Percentiles rank a stretch among this genome's conserved stretches.
Evolutionary conservation across 305 asterid genomes (phyloP).

Genomic region (Fraxinus sp.): DNA sequence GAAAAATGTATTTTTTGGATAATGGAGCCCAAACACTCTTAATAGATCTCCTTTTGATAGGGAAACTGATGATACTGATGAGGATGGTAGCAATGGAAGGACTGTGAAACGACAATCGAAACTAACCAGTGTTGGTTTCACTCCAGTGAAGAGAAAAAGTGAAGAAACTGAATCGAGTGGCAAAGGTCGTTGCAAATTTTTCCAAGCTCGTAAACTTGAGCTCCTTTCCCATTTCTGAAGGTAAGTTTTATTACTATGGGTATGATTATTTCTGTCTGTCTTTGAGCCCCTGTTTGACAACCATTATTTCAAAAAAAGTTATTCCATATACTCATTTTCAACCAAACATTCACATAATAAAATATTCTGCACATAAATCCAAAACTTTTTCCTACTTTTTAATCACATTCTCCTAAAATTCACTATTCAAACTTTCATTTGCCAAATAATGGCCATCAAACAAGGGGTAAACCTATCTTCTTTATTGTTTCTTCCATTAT

Average conservation of each 20-base stretch:
- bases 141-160: conserved; percentile 58
- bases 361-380: too few species aligned
- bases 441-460: too few species aligned
- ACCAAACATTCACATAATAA: too few species aligned
- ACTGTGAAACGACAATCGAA: conserved; percentile 69
- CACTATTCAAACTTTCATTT: too few species aligned
- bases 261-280: not conserved
- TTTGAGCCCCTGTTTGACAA: not conserved
- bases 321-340: too few species aligned
- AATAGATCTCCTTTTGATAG: conserved; percentile 31
- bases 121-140: conserved; percentile 61
- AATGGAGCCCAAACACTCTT: not conserved
- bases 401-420: too few species aligned
- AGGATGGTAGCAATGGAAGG: conserved; percentile 44
- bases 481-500: not conserved
- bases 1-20: too few species aligned
- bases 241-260: not conserved
- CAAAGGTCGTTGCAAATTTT: conserved; percentile 85
- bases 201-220: conserved; percentile 93
- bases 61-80: conserved; percentile 75
- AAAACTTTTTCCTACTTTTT: too few species aligned
- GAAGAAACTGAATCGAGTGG: conserved; percentile 87
- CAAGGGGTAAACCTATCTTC: not conserved
- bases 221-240: conserved; percentile 60
- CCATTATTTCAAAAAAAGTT: too few species aligned